A percentile compares a stretch with the other conserved stretches of the same genome.
Conservation (phyloP, 2,329 filamentous ascomycete species). For the Plectosphaerella cucumerina region DNA sequence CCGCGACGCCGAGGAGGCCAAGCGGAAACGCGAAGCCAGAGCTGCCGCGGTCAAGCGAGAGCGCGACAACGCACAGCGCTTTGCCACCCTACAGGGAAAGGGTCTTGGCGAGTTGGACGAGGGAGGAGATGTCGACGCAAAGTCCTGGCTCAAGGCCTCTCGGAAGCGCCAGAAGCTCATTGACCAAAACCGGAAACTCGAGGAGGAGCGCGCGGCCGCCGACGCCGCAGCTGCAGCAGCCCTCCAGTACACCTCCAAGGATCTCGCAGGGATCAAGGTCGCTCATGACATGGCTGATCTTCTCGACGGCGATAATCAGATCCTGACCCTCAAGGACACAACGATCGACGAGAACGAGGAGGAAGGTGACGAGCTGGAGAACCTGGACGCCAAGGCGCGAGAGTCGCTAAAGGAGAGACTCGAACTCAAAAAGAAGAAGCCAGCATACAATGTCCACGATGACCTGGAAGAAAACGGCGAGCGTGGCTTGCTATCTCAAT, state of each 20-base stretch:
- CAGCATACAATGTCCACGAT: conserved; percentile 76
- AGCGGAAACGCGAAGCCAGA: conserved; percentile 73
- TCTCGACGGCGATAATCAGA: conserved; percentile 77
- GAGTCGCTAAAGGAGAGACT: conserved; percentile 73
- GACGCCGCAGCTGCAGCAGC: conserved; percentile 62
- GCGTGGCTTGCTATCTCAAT: conserved; percentile 74
- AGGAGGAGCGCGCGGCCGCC: conserved; percentile 74
- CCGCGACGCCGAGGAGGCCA: conserved; percentile 69
- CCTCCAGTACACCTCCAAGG: conserved; percentile 73
- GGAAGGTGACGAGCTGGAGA: conserved; percentile 86
- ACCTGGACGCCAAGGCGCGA: conserved; percentile 64
- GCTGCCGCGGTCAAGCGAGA: conserved; percentile 83
- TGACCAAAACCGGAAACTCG: conserved; percentile 64
- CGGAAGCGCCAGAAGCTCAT: conserved; percentile 96
- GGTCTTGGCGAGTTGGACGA: conserved; percentile 75
- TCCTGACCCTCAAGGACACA: conserved; percentile 91
- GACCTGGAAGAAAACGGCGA: conserved; percentile 63
- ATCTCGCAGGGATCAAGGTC: conserved; percentile 87
- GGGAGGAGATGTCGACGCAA: conserved; percentile 67
- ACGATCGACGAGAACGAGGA: conserved; percentile 81
- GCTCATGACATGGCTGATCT: conserved; percentile 82
- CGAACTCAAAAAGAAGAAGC: conserved; percentile 84
- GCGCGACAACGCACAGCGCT: conserved; percentile 75
- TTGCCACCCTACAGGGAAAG: conserved; percentile 72
- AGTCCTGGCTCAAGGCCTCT: conserved; percentile 80